Evolutionary conservation across 495 filamentous ascomycete species (phyloP).

Genomic region (Parmelia sp.): DNA sequence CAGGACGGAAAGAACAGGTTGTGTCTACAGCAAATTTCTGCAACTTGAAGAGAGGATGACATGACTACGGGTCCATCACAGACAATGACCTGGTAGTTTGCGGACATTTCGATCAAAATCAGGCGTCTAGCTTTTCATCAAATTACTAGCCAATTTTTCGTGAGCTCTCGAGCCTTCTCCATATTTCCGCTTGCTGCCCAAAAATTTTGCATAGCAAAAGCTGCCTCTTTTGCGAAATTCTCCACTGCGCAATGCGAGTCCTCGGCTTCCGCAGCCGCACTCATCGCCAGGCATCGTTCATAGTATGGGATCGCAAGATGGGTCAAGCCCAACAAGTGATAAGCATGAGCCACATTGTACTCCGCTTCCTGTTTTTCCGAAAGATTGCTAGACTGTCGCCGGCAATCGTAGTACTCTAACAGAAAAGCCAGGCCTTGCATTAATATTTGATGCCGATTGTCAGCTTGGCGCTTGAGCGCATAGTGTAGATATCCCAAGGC

Average conservation of each 20-base stretch:
- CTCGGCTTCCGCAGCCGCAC: slow-evolving; percentile 28
- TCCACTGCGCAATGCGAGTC: slow-evolving; percentile 38
- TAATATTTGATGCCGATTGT: slow-evolving; percentile 81
- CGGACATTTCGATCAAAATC: too few relatives aligned
- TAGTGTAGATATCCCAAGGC: slow-evolving; percentile 73
- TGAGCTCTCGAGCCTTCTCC: slow-evolving; percentile 48
- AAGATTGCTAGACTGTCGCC: slow-evolving; percentile 32
- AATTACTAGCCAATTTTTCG: slow-evolving; percentile 51
- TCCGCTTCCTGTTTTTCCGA: slow-evolving; percentile 73
- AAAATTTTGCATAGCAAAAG: slow-evolving; percentile 65
- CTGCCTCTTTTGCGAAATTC: slow-evolving; percentile 66
- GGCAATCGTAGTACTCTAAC: slow-evolving; percentile 61
- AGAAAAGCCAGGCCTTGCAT: slow-evolving; percentile 80
- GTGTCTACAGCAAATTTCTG: background rate
- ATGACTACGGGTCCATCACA: background rate
- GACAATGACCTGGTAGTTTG: background rate
- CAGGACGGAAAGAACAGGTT: background rate
- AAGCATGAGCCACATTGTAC: slow-evolving; percentile 78
- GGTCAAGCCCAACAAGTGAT: slow-evolving; percentile 70
- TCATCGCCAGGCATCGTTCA: slow-evolving; percentile 47
- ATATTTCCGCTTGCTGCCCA: slow-evolving; percentile 58
- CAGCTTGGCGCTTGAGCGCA: slow-evolving; percentile 77
- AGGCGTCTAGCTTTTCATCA: slow-evolving; percentile 2
- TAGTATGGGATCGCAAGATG: slow-evolving; percentile 77
- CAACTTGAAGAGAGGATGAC: background rate